Evolutionary conservation across 441 rosid species (phyloP), one percentile per base, ranked within the genome.

Genomic region (Pelargonium myrrhifolium): DNA sequence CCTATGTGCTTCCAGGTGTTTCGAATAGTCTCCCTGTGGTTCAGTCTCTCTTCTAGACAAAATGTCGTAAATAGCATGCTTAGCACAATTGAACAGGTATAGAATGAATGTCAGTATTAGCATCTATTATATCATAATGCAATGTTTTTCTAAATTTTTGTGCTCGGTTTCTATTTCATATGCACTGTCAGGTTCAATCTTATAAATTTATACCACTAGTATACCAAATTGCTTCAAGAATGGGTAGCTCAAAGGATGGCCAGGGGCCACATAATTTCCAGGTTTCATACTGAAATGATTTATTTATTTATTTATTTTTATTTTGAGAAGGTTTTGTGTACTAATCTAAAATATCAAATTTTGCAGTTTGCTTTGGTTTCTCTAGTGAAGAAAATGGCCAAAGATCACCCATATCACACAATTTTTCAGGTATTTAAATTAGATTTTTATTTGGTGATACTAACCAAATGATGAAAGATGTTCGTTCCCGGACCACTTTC

Each of bases 161-260:
- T 63, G 42, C 9, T 74, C 45, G 37, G 62, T 67, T 70, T 9
- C 20, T 69, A 35, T 28, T 77, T 15, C 73, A 63, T 47, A 51
- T 35, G 43, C 67, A 68, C 60, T 49, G 79, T 64, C 79, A 94
- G 99, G 97, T 92, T 75, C 96, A 89, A 70, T 86, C 98, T 58
- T 89, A 89, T 83, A 94, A 94, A 76, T 94, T 92, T 84, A 81
- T 94, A 68, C 98, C 98, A 3, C 83, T 92, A 66, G 88, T 88
- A 43, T 94, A 94, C 79, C 99, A 94, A 83, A 92, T 94, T 84
- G 99, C 99, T 74, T 94, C 99, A 71, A 83, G 99, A 85, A 80
- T 94, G 89, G 98, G 99, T 63, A 74, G 87, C 83, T 74, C 92
- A 67, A 93, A 82, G 79, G 97, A 89, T 78, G 84, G 81, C 68